Base-by-base conservation (phyloP, 305 asterid genomes). In the Fraxinus sp. region DNA sequence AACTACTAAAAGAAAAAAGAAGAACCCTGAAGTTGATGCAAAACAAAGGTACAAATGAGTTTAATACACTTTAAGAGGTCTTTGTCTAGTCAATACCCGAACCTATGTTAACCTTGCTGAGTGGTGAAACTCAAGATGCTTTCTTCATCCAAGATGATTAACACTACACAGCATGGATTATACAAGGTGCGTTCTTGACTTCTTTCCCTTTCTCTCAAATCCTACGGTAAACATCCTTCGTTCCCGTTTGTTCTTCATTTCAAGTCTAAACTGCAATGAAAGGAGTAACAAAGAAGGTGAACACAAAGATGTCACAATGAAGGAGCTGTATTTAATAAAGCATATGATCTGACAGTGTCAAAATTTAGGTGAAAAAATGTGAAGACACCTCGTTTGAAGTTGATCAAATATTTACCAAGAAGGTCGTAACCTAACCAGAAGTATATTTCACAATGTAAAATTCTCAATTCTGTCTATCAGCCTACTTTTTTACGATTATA, bases 131-230 rank as follows among this genome's bases (percentile, higher is more conserved):
- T 62, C 73, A 28, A 37, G 75, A 30, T 68, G 37, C 55, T 39
- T 39, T 32, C 32, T 79, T 68, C 35, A 71, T 70, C 80, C 80
- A 83, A 79, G 72, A 72, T 26, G 6, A 43, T 24, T 13, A 86
- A 81, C 89, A 86, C 62, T 49, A 49, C 62, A 49, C 62, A 49
- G 7, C 62, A 49, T 14, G 62, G 62, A 49, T 49, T 74, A 83
- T 72, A 75, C 83, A 82, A 89, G 99, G 97, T 94, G 92, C 98
- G 99, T 91, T 96, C 98, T 96, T 91, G 99, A 96, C 99, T 96
- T 82, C 90, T 85, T 82, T 82, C 88, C 82, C 83, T 83, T 75
- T 52, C 66, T 79, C 82, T 55, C 80, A 2, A 68, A 49, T 49
- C 62, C 62, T 49, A 49, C 8, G 20, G 62, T 49, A 49, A 16